Evolutionary conservation across 768 basidiomycete species (phyloP).

Genomic region (Boletus huronensis): DNA sequence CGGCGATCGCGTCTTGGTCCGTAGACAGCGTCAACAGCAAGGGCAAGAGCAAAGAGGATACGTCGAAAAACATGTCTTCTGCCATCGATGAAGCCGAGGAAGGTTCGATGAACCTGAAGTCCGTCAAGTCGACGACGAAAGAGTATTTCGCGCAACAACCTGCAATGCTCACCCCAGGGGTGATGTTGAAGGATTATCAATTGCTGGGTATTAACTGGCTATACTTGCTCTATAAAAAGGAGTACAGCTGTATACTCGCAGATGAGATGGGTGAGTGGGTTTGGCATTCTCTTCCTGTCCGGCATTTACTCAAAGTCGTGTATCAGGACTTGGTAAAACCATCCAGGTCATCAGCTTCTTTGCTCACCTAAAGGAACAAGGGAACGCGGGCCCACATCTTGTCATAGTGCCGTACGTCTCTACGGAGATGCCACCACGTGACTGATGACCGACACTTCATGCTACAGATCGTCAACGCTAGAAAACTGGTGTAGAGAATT

Average conservation of each 20-base stretch:
- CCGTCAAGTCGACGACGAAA: conserved; percentile 42
- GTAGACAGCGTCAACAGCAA: conserved; percentile 29
- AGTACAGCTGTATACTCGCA: conserved; percentile 90
- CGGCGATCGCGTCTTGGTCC: conserved; percentile 79
- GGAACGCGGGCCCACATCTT: conserved; percentile 81
- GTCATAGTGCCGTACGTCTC: conserved; percentile 87
- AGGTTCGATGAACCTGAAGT: conserved; percentile 57
- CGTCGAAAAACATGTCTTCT: conserved; percentile 16
- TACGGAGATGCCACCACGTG: neutral
- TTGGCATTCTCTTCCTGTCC: neutral
- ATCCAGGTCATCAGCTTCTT: conserved; percentile 98
- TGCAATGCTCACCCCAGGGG: conserved; percentile 54
- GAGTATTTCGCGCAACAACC: conserved; percentile 81
- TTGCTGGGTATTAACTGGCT: conserved; percentile 98
- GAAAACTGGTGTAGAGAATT: conserved; percentile 99
- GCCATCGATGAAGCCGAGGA: conserved; percentile 45
- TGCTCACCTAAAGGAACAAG: conserved; percentile 79
- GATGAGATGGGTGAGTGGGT: conserved; percentile 91
- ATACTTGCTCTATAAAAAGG: conserved; percentile 74
- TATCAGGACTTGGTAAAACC: conserved; percentile 91
- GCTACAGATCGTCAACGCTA: conserved; percentile 80
- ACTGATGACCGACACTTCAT: conserved; percentile 6
- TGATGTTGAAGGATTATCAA: conserved; percentile 94
- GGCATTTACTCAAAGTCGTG: neutral
- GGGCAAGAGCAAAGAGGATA: conserved; percentile 40